Evolutionary conservation across 2,329 filamentous ascomycete genomes (phyloP).

Genomic region (Venturia aucupariae): DNA sequence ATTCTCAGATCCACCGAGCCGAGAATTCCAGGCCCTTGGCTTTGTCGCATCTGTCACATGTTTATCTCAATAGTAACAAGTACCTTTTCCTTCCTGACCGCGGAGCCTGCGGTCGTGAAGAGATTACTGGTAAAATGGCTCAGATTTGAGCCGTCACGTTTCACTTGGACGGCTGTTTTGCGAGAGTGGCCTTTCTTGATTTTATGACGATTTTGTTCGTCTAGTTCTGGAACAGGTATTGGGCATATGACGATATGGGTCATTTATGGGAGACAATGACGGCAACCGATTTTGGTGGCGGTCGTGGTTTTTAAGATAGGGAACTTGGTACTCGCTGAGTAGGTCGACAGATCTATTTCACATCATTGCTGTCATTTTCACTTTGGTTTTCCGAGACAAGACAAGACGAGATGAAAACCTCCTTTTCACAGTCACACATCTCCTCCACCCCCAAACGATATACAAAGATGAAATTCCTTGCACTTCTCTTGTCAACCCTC

Average conservation of each 20-base stretch:
- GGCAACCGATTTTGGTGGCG: background rate
- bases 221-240: background rate
- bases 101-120: background rate
- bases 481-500: background rate
- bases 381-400: too few relatives aligned
- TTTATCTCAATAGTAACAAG: too few relatives aligned
- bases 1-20: background rate
- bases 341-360: too few relatives aligned
- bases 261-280: background rate
- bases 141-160: background rate
- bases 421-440: background rate
- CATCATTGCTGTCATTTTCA: too few relatives aligned
- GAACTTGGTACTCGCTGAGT: background rate
- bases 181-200: background rate
- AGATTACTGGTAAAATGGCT: background rate
- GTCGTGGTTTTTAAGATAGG: background rate
- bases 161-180: background rate
- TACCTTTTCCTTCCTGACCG: background rate
- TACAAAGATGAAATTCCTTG: background rate
- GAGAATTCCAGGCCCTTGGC: background rate
- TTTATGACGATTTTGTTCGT: background rate
- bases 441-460: background rate
- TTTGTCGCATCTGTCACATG: background rate
- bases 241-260: background rate
- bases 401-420: too few relatives aligned